Percentiles rank a stretch among this genome's conserved stretches.
phyloP scores from a whole-genome alignment of 148 eudicot species.

The Selenicereus undatus region DNA sequence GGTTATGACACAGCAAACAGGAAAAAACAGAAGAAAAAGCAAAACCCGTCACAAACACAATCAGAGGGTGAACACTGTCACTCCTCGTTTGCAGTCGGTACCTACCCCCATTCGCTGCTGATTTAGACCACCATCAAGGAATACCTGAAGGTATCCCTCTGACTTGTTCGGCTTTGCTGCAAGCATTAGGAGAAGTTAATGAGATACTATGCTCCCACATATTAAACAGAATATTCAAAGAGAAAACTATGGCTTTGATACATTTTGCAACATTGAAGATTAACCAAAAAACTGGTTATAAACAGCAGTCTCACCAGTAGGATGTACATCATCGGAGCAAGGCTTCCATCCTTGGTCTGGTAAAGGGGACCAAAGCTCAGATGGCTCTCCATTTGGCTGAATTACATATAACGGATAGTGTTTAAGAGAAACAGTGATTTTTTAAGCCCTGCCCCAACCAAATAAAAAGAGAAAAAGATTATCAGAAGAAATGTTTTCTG shows the following conservation, averaged over 20 bases:
- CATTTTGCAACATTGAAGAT: not conserved
- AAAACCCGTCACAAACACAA: too few relatives aligned
- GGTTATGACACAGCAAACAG: not conserved
- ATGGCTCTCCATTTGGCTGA: slow-evolving; percentile 59
- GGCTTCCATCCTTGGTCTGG: slow-evolving; percentile 83
- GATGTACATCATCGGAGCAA: slow-evolving; percentile 35
- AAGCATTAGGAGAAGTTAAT: slow-evolving; percentile 18
- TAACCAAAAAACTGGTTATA: not conserved
- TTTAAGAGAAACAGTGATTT: not conserved
- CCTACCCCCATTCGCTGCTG: slow-evolving; percentile 99
- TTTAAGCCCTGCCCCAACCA: not conserved
- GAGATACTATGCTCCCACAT: slow-evolving; percentile 4
- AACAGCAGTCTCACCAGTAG: slow-evolving; percentile 43
- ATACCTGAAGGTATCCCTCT: slow-evolving; percentile 83
- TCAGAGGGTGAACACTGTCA: not conserved
- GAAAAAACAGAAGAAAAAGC: not conserved
- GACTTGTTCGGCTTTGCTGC: slow-evolving; percentile 70
- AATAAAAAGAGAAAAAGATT: not conserved
- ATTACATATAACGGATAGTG: slow-evolving; percentile 3
- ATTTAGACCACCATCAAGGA: slow-evolving; percentile 96
- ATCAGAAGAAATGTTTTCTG: not conserved
- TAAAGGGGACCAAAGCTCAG: slow-evolving; percentile 80
- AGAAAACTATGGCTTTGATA: not conserved
- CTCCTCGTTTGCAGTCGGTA: not conserved
- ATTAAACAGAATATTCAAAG: not conserved